Evolutionary conservation across 2,329 filamentous ascomycete genomes (phyloP), one percentile per base, ranked within the genome.

Genomic region (Cordyceps pruinosa): DNA sequence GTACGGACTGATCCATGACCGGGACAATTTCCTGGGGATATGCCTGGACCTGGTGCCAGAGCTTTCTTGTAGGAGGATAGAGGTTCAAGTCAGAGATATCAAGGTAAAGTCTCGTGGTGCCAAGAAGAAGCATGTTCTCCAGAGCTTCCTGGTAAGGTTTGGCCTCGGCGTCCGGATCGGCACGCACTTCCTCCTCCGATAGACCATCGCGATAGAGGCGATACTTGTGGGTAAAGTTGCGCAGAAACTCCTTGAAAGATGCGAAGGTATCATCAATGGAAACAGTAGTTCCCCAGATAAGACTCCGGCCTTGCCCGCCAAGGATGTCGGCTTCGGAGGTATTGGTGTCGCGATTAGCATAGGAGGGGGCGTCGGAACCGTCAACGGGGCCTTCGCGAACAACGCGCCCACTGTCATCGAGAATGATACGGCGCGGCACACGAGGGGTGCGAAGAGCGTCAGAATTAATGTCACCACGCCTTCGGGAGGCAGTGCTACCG

Each of bases 271-370:
- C 92, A 59, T 90, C 85, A 54, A 99, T 88, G 5, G 93, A 96
- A 50, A 99, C 89, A 39, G 96, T 97, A 44, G 94, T 99, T 70
- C 94, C 94, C 94, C 94, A 99, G 62, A 99, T 93, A 58, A 95
- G 84, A 63, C 88, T 85, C 57, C 87, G 87, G 39, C 89, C 89
- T 58, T 84, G 84, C 2, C 92, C 94, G 39, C 91, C 93, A 41
- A 97, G 82, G 1, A 81, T 83, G 67, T 97, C 89, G 1, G 94
- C 94, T 70, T 99, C 94, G 2, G 93, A 97, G 7, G 92, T 97
- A 61, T 87, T 88, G 1, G 90, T 90, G 63, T 96, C 80, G 63
- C 81, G 72, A 67, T 84, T 84, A 35, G 77, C 76, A 64, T 84
- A 86, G 0, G 83, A 83, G 23, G 80, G 76, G 1, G 81, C 80